Evolutionary conservation across 2,329 filamentous ascomycete genomes (phyloP).

Genomic region (Cladosporium sp.): DNA sequence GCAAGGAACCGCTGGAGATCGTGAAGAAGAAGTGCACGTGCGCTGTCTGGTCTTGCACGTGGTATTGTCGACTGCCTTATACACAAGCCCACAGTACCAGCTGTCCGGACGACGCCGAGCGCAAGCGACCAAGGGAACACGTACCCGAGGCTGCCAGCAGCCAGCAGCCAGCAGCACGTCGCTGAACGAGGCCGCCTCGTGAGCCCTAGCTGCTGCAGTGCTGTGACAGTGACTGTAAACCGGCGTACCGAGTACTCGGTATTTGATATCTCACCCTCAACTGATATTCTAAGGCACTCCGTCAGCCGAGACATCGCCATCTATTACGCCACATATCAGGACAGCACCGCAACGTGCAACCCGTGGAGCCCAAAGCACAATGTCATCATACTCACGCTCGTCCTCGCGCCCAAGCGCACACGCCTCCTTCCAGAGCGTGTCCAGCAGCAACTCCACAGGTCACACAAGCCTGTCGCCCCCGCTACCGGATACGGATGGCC

Average conservation of each 20-base stretch:
- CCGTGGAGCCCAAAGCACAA: not conserved
- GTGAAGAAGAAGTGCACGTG: constrained; percentile 4
- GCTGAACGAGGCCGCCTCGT: not conserved
- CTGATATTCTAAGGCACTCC: not conserved
- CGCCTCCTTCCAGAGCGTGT: constrained; percentile 9
- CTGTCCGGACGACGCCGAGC: constrained; percentile 1
- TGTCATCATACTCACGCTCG: constrained; percentile 10
- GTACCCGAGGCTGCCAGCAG: constrained; percentile 5
- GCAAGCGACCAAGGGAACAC: not conserved
- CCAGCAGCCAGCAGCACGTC: not conserved
- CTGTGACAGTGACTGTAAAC: not conserved
- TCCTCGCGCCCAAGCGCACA: constrained; percentile 14
- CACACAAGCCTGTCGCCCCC: constrained; percentile 15
- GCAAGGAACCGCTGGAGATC: not conserved
- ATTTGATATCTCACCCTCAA: not conserved
- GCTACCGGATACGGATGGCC: not conserved
- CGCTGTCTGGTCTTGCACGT: not conserved
- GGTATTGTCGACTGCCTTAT: not conserved
- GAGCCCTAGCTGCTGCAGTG: constrained; percentile 7
- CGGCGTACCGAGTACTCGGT: not conserved
- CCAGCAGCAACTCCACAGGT: constrained; percentile 17
- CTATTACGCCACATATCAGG: not conserved
- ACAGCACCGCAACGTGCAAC: not conserved
- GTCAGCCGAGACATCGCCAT: not conserved
- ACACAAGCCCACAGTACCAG: not conserved